A percentile compares a stretch with the other conserved stretches of the same genome.
phyloP scores from a whole-genome alignment of 257 asterid genomes.

The Solanum bukasovii region DNA sequence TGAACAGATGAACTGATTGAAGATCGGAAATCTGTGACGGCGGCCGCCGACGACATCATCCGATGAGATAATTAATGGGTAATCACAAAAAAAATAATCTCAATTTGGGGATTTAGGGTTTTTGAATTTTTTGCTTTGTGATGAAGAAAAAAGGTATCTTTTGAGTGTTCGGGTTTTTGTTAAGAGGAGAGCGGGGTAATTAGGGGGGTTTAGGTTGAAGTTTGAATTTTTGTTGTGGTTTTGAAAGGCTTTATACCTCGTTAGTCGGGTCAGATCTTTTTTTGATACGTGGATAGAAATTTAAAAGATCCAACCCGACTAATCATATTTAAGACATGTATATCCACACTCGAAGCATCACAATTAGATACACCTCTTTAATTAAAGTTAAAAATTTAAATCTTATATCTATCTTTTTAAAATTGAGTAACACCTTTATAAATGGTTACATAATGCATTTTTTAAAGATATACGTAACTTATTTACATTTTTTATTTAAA shows the following conservation, averaged over 20 bases:
- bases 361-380: no score
- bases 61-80: not conserved
- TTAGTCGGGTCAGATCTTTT: not conserved
- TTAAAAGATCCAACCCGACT: not conserved
- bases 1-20: not conserved
- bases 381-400: no score
- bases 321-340: not conserved
- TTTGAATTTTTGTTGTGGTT: not conserved
- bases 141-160: not conserved
- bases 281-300: no score
- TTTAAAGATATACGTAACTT: fast-evolving
- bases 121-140: not conserved
- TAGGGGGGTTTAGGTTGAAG: not conserved
- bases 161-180: not conserved
- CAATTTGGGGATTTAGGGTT: not conserved
- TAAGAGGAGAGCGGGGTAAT: not conserved
- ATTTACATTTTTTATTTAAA: no score
- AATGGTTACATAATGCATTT: no score
- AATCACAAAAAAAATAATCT: not conserved
- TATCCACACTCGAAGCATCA: not conserved
- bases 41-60: not conserved
- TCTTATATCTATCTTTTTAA: fast-evolving
- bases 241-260: not conserved
- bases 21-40: not conserved
- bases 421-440: no score